Base-by-base conservation (phyloP, 2,329 filamentous ascomycete genomes). In the Fusarium neocosmosporiellum region DNA sequence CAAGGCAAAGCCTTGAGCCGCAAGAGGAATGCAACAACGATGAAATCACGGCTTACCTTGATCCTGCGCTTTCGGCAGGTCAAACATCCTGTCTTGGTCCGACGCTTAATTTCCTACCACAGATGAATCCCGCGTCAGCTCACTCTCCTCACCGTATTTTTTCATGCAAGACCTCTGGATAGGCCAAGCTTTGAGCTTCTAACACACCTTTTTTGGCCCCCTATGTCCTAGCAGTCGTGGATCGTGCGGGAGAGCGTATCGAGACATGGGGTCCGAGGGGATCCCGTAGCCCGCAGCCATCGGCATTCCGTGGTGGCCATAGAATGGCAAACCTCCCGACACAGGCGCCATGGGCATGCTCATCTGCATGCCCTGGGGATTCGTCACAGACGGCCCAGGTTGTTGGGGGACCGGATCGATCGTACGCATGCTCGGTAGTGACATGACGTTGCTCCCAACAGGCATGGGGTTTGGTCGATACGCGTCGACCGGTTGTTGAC, bases 61-160 rank as follows among this genome's bases (percentile, higher is more conserved):
- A 90, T 90, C 75, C 88, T 84, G 74, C 88, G 85, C 77, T 89
- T 90, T 65, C 88, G 87, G 80, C 88, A 90, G 50, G 88, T 90
- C 79, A 90, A 80, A 73, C 88, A 90, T n/a, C 88, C 88, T 2
- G 88, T 90, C 80, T 90, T 90, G 54, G 88, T 90, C 75, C 88
- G 86, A 69, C 88, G 86, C 80, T 90, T 90, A 77, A 90, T 90
- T 79, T 90, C 88, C 88, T 90, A 79, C 29, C 63, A 58, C 58
- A 24, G 34, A 24, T 18, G 33, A 18, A 67, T 34, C 43, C 37
- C 48, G 33, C 43, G 65, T 76, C 64, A 75, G 74, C 60, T 69
- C 62, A 62, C 50, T 57, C 36, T 69, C 29, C 59, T 64, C 53
- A 63, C 66, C 53, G 55, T 39, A 61, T 53, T 50, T 36, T 36